Evolutionary conservation across 441 rosid genomes (phyloP).

Genomic region (Hypseocharis bilobata): DNA sequence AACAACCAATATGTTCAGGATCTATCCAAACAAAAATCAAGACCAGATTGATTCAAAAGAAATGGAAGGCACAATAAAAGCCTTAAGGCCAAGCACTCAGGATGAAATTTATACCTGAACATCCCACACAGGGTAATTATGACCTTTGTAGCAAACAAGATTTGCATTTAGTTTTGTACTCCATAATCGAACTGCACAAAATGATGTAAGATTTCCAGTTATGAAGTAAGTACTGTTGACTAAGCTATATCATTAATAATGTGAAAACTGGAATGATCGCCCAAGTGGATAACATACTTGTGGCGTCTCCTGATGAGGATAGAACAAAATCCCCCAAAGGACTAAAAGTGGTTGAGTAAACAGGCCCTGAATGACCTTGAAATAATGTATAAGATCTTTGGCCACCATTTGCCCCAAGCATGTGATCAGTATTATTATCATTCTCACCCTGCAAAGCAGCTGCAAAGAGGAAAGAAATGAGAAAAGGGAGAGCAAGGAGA

Average conservation of each 20-base stretch:
- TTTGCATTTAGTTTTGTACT: slow-evolving; percentile 85
- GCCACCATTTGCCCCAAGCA: slow-evolving; percentile 37
- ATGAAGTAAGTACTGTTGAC: neutral
- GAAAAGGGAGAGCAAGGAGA: neutral
- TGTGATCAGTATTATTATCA: slow-evolving; percentile 44
- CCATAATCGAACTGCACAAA: slow-evolving; percentile 74
- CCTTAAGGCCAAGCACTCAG: neutral
- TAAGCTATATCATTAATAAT: too few species aligned
- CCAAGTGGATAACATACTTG: slow-evolving; percentile 36
- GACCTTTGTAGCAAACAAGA: slow-evolving; percentile 98
- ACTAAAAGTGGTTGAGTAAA: slow-evolving; percentile 77
- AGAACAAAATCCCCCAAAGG: slow-evolving; percentile 84
- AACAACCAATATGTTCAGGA: neutral
- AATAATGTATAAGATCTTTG: slow-evolving; percentile 60
- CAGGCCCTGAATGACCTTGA: slow-evolving; percentile 91
- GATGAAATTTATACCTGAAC: slow-evolving; percentile 55
- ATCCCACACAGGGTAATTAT: slow-evolving; percentile 97
- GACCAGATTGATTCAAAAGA: neutral
- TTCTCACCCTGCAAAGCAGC: slow-evolving; percentile 70
- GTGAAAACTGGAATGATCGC: neutral
- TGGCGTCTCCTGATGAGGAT: slow-evolving; percentile 86
- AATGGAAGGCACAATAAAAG: neutral
- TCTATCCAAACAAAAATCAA: neutral
- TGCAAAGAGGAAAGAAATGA: slow-evolving; percentile 20
- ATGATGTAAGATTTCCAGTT: neutral